A percentile compares a stretch with the other conserved stretches of the same genome.
Evolutionary conservation across 495 filamentous ascomycete species (phyloP).

Genomic region (Extremus antarcticus): DNA sequence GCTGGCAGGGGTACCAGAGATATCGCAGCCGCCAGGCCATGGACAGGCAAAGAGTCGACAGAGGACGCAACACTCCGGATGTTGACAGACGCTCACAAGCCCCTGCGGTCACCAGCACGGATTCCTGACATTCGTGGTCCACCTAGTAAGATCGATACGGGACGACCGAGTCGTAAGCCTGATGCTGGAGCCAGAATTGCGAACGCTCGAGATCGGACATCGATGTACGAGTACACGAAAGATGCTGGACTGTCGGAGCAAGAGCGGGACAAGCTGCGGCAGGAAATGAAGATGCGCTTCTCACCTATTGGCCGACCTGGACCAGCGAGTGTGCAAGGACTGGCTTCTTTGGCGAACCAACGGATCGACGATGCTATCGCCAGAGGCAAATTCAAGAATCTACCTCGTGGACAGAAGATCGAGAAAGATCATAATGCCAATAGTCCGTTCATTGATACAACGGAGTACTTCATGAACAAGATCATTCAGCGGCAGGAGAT

Average conservation of each 20-base stretch:
- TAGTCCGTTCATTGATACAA: slow-evolving; percentile 89
- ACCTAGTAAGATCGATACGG: slow-evolving; percentile 43
- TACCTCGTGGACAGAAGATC: slow-evolving; percentile 68
- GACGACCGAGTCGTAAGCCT: slow-evolving; percentile 33
- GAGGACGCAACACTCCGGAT: slow-evolving; percentile 77
- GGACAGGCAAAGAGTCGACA: slow-evolving; percentile 65
- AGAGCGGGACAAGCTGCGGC: slow-evolving; percentile 57
- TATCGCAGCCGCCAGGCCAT: slow-evolving; percentile 58
- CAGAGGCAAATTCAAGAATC: slow-evolving; percentile 80
- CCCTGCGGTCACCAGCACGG: slow-evolving; percentile 41
- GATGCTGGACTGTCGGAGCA: slow-evolving; percentile 49
- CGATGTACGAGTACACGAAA: slow-evolving; percentile 56
- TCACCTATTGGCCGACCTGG: slow-evolving; percentile 58
- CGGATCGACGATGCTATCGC: slow-evolving; percentile 91
- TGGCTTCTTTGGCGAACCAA: slow-evolving; percentile 80
- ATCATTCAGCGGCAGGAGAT: slow-evolving; percentile 92
- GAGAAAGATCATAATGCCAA: slow-evolving; percentile 70
- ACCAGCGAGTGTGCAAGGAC: slow-evolving; percentile 66
- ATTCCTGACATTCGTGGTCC: slow-evolving; percentile 27
- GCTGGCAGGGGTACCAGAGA: slow-evolving; percentile 65
- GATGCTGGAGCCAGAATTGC: slow-evolving; percentile 52
- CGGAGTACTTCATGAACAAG: slow-evolving; percentile 97
- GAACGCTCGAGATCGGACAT: slow-evolving; percentile 66
- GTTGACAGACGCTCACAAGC: slow-evolving; percentile 74
- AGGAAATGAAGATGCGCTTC: slow-evolving; percentile 73